These are phyloP conservation scores for Populus hybrid DNA, from an alignment of 441 rosid genomes.

Conservation along the genomic window DNA sequence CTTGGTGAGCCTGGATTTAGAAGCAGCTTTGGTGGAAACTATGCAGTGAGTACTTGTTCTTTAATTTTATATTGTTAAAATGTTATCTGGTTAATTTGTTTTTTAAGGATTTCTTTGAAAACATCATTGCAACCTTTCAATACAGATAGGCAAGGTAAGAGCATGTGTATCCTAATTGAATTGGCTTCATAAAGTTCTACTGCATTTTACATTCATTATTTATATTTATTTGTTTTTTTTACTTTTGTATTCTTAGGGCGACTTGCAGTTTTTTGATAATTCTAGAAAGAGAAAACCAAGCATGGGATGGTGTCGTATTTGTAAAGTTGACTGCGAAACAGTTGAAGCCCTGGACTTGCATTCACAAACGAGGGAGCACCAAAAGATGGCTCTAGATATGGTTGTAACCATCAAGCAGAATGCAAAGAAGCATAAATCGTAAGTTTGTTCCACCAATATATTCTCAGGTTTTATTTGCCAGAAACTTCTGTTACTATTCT, in stretches of 20 bases:
- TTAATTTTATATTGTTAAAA: background rate
- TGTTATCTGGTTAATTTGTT: background rate
- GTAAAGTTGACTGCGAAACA: conserved; percentile 75
- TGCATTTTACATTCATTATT: background rate
- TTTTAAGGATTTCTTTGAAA: background rate
- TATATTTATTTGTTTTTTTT: conserved; percentile 1
- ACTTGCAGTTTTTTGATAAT: conserved; percentile 45
- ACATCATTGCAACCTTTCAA: background rate
- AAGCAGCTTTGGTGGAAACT: conserved; percentile 48
- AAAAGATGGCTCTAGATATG: conserved; percentile 69
- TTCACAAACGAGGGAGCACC: conserved; percentile 78
- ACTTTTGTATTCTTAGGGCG: conserved; percentile 39
- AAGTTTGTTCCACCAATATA: conserved; percentile 20
- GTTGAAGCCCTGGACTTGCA: conserved; percentile 73
- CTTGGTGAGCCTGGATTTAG: conserved; percentile 68
- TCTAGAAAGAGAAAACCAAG: conserved; percentile 51
- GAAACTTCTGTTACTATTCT: conserved; percentile 12
- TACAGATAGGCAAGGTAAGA: background rate
- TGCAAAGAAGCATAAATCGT: conserved; percentile 75
- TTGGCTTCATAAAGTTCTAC: background rate
- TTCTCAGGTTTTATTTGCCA: background rate
- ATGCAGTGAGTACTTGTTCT: conserved; percentile 34
- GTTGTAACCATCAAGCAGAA: conserved; percentile 57
- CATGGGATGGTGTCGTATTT: conserved; percentile 87
- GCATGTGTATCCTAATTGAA: background rate